Base-by-base conservation (phyloP, 2,329 filamentous ascomycete genomes). In the Monosporascus sp. region DNA sequence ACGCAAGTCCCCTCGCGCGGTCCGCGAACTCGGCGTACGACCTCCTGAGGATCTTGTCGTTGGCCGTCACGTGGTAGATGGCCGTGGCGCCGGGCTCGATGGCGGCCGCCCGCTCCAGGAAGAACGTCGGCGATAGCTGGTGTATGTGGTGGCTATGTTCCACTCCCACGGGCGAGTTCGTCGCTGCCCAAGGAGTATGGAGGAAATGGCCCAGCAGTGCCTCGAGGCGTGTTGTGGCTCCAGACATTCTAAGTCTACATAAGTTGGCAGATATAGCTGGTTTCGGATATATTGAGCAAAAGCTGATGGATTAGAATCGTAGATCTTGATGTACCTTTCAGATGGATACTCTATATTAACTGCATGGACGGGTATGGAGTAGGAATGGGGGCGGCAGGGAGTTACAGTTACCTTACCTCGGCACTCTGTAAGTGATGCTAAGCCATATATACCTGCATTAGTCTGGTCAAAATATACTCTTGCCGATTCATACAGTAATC, bases 71-170 rank as follows among this genome's bases (percentile, higher is more conserved):
- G 72, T 97, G 93, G 66, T 91, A 86, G 65, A 97, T 88, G 37
- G 92, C 93, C 60, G 86, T 80, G 14, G 89, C 90, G 65, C 92
- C 77, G 6, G 93, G 93, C 72, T 97, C 93, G 64, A 97, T 94
- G 46, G 82, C 78, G 7, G 92, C 92, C 19, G 93, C 91, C 51
- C 93, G 86, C 60, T 89, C 88, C 22, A 96, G 77, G 69, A 96
- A 97, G 70, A 85, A 86, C 3, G 92, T 96, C 0, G 93, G 93
- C 1, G 90, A 92, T 31, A 97, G 82, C 17, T 87, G 84, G 71
- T 93, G 88, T 64, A 88, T 80, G 70, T 91, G 84, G 65, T 76
- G 70, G 59, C 75, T 76, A 56, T 76, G 72, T 53, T 61, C 71
- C 68, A 64, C 74, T 68, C 59, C 73, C 50, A 72, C 74, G 52